These are phyloP conservation scores for Linnemannia schmuckeri DNA, from an alignment of 192 early-diverging fungal species.

Conservation along the genomic window DNA sequence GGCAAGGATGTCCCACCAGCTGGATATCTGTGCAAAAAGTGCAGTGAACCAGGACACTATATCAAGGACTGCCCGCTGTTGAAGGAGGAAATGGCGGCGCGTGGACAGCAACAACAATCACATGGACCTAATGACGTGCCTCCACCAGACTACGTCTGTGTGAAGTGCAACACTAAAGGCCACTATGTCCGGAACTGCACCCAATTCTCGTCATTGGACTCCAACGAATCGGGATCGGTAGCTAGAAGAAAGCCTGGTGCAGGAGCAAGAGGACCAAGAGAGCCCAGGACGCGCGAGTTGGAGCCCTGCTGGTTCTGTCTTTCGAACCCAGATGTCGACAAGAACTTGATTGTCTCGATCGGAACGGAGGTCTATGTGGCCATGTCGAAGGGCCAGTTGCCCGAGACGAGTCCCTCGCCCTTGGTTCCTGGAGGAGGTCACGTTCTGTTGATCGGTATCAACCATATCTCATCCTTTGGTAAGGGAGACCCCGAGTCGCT, in stretches of 20 bases:
- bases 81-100: not conserved
- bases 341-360: constrained; percentile 91
- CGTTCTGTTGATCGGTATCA: constrained; percentile 74
- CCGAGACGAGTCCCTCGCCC: constrained; percentile 52
- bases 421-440: constrained; percentile 87
- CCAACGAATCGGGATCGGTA: not conserved
- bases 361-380: constrained; percentile 86
- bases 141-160: not conserved
- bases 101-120: not conserved
- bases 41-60: constrained; percentile 74
- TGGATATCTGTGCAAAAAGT: constrained; percentile 72
- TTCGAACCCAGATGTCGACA: constrained; percentile 89
- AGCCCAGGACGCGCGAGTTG: not conserved
- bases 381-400: constrained; percentile 90
- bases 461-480: constrained; percentile 62
- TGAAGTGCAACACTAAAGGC: not conserved
- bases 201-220: not conserved
- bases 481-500: constrained; percentile 57
- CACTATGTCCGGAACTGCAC: not conserved
- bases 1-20: constrained; percentile 56
- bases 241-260: constrained; percentile 22
- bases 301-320: constrained; percentile 96
- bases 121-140: not conserved
- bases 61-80: constrained; percentile 70
- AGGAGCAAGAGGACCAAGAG: not conserved